Evolutionary conservation across 345 rosid species (phyloP).

Genomic region (Arabidopsis arenosa): DNA sequence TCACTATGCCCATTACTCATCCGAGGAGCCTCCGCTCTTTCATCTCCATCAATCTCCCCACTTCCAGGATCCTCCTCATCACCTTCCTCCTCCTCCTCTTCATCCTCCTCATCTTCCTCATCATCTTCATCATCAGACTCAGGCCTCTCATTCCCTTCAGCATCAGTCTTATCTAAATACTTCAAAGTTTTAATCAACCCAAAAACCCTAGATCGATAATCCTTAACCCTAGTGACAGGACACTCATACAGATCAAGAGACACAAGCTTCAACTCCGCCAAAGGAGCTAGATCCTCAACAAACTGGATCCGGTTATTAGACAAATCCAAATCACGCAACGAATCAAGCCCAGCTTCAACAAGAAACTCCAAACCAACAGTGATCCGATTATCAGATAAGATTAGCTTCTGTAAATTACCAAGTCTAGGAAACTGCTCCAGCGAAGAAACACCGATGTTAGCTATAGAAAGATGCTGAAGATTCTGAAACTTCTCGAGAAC

Average conservation of each 20-base stretch:
- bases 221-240: constrained; percentile 77
- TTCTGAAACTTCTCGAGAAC: constrained; percentile 64
- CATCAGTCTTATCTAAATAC: constrained; percentile 86
- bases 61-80: constrained; percentile 73
- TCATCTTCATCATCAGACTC: constrained; percentile 82
- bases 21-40: constrained; percentile 39
- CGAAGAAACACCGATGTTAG: constrained; percentile 67
- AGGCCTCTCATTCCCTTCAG: constrained; percentile 77
- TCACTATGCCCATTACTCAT: constrained; percentile 63
- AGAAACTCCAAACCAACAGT: constrained; percentile 69
- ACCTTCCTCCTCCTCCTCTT: constrained; percentile 61
- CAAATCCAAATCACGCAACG: constrained; percentile 70
- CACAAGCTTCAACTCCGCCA: constrained; percentile 64
- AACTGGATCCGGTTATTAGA: constrained; percentile 75
- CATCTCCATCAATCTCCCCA: constrained; percentile 74
- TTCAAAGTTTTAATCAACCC: constrained; percentile 70
- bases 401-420: constrained; percentile 60
- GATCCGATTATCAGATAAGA: constrained; percentile 73
- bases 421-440: constrained; percentile 74
- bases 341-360: constrained; percentile 65
- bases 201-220: constrained; percentile 83
- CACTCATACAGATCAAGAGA: constrained; percentile 86
- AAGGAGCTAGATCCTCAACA: constrained; percentile 73
- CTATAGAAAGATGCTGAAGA: constrained; percentile 71
- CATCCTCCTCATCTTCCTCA: constrained; percentile 65